Percentiles rank a stretch among this genome's conserved stretches.
phyloP scores from a whole-genome alignment of 768 basidiomycete genomes.

The Psilocybe cyanescens region DNA sequence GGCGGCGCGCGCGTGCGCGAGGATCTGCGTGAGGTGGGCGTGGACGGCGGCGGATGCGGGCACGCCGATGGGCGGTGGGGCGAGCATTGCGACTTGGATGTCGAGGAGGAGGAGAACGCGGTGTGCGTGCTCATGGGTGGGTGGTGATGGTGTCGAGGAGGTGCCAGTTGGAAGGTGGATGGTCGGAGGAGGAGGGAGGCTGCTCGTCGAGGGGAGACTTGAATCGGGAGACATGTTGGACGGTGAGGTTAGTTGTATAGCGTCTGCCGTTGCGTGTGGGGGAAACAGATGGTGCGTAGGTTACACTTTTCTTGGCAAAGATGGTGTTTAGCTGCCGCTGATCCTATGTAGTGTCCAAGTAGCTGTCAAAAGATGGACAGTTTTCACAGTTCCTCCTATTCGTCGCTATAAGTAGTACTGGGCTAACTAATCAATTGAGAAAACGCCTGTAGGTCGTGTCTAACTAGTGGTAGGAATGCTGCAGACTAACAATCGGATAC shows the following conservation, averaged over 20 bases:
- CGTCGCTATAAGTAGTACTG: not conserved
- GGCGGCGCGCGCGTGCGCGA: slow-evolving; percentile 52
- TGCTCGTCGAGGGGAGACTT: not conserved
- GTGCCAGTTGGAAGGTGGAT: not conserved
- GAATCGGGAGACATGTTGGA: not conserved
- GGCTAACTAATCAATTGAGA: not conserved
- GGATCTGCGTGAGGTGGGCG: slow-evolving; percentile 52
- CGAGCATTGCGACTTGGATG: slow-evolving; percentile 56
- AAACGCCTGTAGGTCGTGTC: not conserved
- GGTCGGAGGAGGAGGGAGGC: not conserved
- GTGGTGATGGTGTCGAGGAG: not conserved
- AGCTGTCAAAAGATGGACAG: not conserved
- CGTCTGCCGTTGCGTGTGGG: no score
- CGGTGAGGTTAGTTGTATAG: no score
- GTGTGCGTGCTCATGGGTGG: slow-evolving; percentile 6
- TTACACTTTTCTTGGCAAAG: no score
- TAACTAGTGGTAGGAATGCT: not conserved
- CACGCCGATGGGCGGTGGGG: slow-evolving; percentile 50
- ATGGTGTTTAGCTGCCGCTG: not conserved
- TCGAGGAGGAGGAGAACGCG: slow-evolving; percentile 65
- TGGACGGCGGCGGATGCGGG: slow-evolving; percentile 46
- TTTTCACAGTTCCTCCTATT: not conserved
- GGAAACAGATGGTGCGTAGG: no score
- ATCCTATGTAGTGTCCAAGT: not conserved
- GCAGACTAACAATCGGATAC: not conserved